Conservation (phyloP, 805 yeast genomes). For the Metschnikowia lochheadii region DNA sequence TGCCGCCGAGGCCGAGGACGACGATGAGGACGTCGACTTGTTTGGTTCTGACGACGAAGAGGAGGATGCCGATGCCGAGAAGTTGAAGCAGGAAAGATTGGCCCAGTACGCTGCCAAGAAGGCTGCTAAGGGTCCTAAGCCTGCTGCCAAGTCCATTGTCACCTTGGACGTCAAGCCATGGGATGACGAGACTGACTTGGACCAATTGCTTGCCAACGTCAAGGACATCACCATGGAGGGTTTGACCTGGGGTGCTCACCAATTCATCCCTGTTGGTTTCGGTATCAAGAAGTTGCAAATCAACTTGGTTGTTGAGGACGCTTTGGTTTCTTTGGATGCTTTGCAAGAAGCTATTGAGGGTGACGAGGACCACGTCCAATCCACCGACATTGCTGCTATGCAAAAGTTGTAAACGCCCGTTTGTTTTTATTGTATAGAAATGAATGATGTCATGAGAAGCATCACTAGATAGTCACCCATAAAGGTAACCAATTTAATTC, state of each 20-base stretch:
- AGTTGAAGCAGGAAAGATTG: slow-evolving; percentile 93
- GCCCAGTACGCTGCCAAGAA: slow-evolving; percentile 97
- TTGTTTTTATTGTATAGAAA: slow-evolving; percentile 23
- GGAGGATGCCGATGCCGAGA: slow-evolving; percentile 96
- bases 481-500: too few species aligned
- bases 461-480: too few species aligned
- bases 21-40: slow-evolving; percentile 89
- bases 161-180: slow-evolving; percentile 99
- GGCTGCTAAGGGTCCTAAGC: slow-evolving; percentile 95
- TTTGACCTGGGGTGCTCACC: slow-evolving; percentile 97
- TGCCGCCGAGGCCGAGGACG: slow-evolving; percentile 62
- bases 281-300: slow-evolving; percentile 99
- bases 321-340: slow-evolving; percentile 87
- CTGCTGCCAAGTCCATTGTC: slow-evolving; percentile 97
- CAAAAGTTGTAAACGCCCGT: slow-evolving; percentile 68
- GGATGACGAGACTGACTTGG: slow-evolving; percentile 99
- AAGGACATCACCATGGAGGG: slow-evolving; percentile 87
- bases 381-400: slow-evolving; percentile 99
- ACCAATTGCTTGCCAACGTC: slow-evolving; percentile 80
- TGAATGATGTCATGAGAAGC: slow-evolving; percentile 12
- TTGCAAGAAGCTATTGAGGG: slow-evolving; percentile 75
- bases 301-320: slow-evolving; percentile 97
- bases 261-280: slow-evolving; percentile 95
- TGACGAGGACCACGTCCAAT: slow-evolving; percentile 99
- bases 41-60: slow-evolving; percentile 94